phyloP scores from a whole-genome alignment of 1,284 basidiomycete species.

The Apiotrichum sp. region DNA sequence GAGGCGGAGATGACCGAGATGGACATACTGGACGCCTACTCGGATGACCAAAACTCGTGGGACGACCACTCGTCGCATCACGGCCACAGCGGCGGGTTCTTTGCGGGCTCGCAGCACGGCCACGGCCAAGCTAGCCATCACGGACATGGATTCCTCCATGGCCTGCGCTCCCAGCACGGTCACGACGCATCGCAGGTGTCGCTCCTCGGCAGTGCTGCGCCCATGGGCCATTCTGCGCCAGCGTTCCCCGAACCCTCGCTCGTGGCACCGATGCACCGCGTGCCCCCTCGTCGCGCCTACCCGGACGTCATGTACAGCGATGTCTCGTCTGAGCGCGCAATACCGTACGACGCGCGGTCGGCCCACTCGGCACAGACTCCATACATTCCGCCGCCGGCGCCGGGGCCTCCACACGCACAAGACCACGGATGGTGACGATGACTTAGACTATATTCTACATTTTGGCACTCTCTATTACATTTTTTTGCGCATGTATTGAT shows the following conservation, averaged over 20 bases:
- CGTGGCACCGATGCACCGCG: not conserved
- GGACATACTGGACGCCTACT: constrained; percentile 5
- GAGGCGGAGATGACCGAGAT: not conserved
- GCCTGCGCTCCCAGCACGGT: not conserved
- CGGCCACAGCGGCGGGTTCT: not conserved
- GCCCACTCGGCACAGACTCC: no score
- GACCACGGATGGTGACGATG: no score
- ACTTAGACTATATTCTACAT: no score
- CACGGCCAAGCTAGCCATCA: not conserved
- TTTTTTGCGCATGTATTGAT: no score
- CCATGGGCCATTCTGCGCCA: not conserved
- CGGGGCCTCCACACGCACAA: no score
- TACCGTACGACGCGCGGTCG: no score
- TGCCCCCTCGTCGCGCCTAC: no score
- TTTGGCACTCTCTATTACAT: no score
- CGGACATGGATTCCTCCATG: not conserved
- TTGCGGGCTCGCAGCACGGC: constrained; percentile 2
- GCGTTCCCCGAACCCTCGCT: no score
- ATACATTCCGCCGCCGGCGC: no score
- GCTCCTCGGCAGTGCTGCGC: not conserved
- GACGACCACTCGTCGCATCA: constrained; percentile 3
- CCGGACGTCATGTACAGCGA: no score
- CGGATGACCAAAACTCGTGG: not conserved
- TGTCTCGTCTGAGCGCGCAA: no score
- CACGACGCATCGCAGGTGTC: not conserved